Evolutionary conservation across 805 yeast species (phyloP).

Genomic region (Pichia nakasei): DNA sequence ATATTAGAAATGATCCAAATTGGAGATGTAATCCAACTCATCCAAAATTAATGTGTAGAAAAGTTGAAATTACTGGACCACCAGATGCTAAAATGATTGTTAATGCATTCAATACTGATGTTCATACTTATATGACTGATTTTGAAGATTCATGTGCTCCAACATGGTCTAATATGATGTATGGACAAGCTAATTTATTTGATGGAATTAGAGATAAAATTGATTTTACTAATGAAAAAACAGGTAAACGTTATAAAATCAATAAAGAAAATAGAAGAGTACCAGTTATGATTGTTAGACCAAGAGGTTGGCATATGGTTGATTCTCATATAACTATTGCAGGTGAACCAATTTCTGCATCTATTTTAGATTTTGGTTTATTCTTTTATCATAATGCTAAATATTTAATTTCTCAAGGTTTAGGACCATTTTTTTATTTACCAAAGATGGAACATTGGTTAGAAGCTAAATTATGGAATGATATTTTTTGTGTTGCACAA

Average conservation of each 20-base stretch:
- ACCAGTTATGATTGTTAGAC: conserved; percentile 76
- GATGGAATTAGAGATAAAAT: conserved; percentile 69
- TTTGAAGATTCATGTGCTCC: conserved; percentile 82
- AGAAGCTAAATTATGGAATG: conserved; percentile 81
- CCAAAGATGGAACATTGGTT: conserved; percentile 84
- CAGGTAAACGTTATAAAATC: conserved; percentile 33
- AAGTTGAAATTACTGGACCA: conserved; percentile 81
- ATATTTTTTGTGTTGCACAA: conserved; percentile 67
- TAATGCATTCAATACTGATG: conserved; percentile 70
- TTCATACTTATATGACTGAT: conserved; percentile 80
- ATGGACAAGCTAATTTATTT: conserved; percentile 71
- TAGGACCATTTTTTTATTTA: conserved; percentile 74
- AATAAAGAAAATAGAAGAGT: conserved; percentile 44
- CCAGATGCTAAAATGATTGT: conserved; percentile 78
- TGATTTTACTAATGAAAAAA: conserved; percentile 33
- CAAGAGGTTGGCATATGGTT: conserved; percentile 82
- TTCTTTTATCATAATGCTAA: conserved; percentile 71
- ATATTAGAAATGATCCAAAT: conserved; percentile 60
- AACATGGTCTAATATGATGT: conserved; percentile 71
- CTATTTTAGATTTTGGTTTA: conserved; percentile 70
- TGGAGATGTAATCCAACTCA: conserved; percentile 74
- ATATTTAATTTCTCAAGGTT: conserved; percentile 50
- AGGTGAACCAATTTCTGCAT: conserved; percentile 70
- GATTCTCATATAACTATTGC: conserved; percentile 66
- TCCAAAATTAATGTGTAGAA: conserved; percentile 63